Evolutionary conservation across 164 flowering plant genomes (phyloP).

Genomic region (Magnolia changhungtana): DNA sequence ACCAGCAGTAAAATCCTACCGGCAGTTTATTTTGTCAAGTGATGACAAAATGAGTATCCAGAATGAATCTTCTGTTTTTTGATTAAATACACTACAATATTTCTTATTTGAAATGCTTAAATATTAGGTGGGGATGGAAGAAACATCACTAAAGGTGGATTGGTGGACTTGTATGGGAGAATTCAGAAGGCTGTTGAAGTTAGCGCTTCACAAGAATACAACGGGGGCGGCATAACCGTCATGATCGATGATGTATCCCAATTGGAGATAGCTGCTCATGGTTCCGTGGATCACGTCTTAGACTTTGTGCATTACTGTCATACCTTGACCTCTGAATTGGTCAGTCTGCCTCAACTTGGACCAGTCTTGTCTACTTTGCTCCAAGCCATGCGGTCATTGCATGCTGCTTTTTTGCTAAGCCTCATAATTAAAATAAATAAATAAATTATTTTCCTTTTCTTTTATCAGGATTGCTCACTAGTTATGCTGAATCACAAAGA

Average conservation of each 20-base stretch:
- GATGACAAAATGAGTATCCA: background rate
- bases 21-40: too few species aligned
- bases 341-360: conserved; percentile 26
- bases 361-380: background rate
- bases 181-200: conserved; percentile 51
- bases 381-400: background rate
- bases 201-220: conserved; percentile 24
- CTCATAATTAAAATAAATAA: background rate
- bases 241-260: conserved; percentile 85
- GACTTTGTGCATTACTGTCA: conserved; percentile 87
- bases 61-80: background rate
- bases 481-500: conserved; percentile 69
- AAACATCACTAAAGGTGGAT: conserved; percentile 30
- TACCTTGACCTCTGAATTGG: conserved; percentile 70
- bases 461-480: conserved; percentile 60
- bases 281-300: conserved; percentile 48
- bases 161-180: conserved; percentile 51
- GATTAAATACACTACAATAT: background rate
- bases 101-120: conserved; percentile 13
- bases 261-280: conserved; percentile 76
- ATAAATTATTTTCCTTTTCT: background rate
- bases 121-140: conserved; percentile 36
- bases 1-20: too few species aligned
- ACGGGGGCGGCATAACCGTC: conserved; percentile 35
- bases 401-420: background rate